Conservation (phyloP, 805 yeast species). For the Tetrapisispora fleetii region DNA sequence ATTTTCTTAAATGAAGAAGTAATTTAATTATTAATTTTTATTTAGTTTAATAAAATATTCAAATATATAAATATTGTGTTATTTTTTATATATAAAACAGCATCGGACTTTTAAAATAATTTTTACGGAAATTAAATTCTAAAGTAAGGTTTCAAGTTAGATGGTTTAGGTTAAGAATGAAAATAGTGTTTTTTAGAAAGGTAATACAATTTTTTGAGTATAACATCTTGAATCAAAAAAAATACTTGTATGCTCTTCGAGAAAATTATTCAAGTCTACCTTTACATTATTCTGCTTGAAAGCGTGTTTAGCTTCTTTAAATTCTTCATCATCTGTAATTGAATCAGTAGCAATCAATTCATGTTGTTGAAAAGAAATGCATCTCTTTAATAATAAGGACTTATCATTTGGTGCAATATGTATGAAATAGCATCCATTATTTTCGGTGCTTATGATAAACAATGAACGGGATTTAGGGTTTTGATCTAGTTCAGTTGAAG, state of each 20-base stretch:
- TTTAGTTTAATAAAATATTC: too few relatives aligned
- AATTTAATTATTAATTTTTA: too few relatives aligned
- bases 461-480: neutral
- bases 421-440: conserved; percentile 5
- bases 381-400: neutral
- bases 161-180: too few relatives aligned
- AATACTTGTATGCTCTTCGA: neutral
- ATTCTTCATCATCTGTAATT: neutral
- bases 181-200: neutral
- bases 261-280: too few relatives aligned
- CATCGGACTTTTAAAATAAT: too few relatives aligned
- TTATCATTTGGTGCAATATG: neutral
- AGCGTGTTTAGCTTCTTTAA: too few relatives aligned
- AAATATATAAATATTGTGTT: too few relatives aligned
- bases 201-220: neutral
- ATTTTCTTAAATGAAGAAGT: too few relatives aligned
- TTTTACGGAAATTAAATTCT: too few relatives aligned
- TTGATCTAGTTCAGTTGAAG: neutral
- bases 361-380: neutral
- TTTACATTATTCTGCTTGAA: neutral
- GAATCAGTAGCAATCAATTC: neutral
- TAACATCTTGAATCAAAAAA: neutral
- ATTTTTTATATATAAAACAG: too few relatives aligned
- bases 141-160: too few relatives aligned
- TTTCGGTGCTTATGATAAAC: conserved; percentile 6